Percentiles rank a stretch among this genome's conserved stretches.
These are phyloP conservation scores for Neocucurbitaria cava DNA, from an alignment of 2,329 filamentous ascomycete genomes.

Conservation along the genomic window DNA sequence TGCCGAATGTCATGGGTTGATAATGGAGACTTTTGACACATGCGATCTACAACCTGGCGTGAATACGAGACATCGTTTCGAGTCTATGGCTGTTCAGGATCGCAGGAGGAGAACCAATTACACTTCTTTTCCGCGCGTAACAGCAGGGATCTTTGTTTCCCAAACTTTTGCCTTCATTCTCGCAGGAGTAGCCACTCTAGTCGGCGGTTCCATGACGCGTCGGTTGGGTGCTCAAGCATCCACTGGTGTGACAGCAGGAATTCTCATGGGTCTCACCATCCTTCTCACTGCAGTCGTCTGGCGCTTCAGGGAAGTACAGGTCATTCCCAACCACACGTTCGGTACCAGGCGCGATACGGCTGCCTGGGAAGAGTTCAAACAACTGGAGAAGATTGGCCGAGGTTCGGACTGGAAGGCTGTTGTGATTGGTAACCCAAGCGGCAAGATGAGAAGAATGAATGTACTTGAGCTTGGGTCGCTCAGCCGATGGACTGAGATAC, in stretches of 20 bases:
- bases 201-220: slow-evolving; percentile 72
- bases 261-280: slow-evolving; percentile 70
- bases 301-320: slow-evolving; percentile 71
- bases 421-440: slow-evolving; percentile 74
- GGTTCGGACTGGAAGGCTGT: slow-evolving; percentile 69
- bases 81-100: slow-evolving; percentile 54
- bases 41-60: slow-evolving; percentile 78
- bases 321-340: slow-evolving; percentile 67
- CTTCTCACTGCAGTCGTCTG: slow-evolving; percentile 68
- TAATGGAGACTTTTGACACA: slow-evolving; percentile 85
- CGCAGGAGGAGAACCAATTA: slow-evolving; percentile 69
- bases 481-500: slow-evolving; percentile 76
- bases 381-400: slow-evolving; percentile 50
- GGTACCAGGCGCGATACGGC: slow-evolving; percentile 44
- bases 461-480: slow-evolving; percentile 72
- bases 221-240: slow-evolving; percentile 71
- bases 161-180: slow-evolving; percentile 74
- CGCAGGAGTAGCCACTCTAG: slow-evolving; percentile 71
- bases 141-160: slow-evolving; percentile 73
- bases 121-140: slow-evolving; percentile 76
- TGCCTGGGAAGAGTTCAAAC: slow-evolving; percentile 42
- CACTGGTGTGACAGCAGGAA: slow-evolving; percentile 72
- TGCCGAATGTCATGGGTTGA: slow-evolving; percentile 75
- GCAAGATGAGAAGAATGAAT: slow-evolving; percentile 73
- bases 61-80: slow-evolving; percentile 58